These are phyloP conservation scores for Alternaria triticina DNA, from an alignment of 2,329 filamentous ascomycete genomes.

Conservation along the genomic window DNA sequence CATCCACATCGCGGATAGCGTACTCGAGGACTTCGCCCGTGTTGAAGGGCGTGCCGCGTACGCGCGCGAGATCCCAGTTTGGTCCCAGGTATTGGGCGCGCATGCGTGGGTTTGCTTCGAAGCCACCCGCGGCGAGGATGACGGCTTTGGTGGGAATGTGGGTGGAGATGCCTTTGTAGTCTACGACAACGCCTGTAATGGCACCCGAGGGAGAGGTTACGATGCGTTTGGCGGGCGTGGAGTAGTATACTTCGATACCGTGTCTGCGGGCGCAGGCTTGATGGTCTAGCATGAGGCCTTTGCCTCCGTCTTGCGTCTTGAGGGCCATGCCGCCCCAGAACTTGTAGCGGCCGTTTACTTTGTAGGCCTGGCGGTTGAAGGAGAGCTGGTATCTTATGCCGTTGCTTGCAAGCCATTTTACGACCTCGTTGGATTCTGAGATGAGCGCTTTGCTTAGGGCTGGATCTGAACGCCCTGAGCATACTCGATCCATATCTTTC, in stretches of 20 bases:
- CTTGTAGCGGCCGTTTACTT: conserved; percentile 65
- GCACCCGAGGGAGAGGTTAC: conserved; percentile 40
- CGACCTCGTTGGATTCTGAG: conserved; percentile 56
- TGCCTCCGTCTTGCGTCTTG: conserved; percentile 65
- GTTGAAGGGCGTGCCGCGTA: conserved; percentile 70
- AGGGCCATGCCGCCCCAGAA: conserved; percentile 73
- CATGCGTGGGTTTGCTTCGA: conserved; percentile 66
- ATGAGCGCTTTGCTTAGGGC: conserved; percentile 59
- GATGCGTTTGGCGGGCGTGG: conserved; percentile 55
- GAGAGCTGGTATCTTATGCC: conserved; percentile 66
- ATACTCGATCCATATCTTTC: conserved; percentile 64
- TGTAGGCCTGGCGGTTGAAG: conserved; percentile 71
- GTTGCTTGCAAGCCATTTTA: conserved; percentile 62
- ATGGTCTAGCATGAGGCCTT: conserved; percentile 63
- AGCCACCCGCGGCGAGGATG: conserved; percentile 67
- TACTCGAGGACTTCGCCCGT: conserved; percentile 64
- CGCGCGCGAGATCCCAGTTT: conserved; percentile 67
- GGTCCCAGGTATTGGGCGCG: conserved; percentile 63
- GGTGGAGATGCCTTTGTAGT: conserved; percentile 36
- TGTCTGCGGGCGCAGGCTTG: conserved; percentile 51
- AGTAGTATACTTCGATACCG: conserved; percentile 56
- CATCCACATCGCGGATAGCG: conserved; percentile 59
- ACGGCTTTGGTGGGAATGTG: conserved; percentile 47
- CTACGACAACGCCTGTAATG: conserved; percentile 44
- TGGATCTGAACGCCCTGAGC: conserved; percentile 60